Evolutionary conservation across 305 asterid species (phyloP).

Genomic region (Fraxinus dipetala): DNA sequence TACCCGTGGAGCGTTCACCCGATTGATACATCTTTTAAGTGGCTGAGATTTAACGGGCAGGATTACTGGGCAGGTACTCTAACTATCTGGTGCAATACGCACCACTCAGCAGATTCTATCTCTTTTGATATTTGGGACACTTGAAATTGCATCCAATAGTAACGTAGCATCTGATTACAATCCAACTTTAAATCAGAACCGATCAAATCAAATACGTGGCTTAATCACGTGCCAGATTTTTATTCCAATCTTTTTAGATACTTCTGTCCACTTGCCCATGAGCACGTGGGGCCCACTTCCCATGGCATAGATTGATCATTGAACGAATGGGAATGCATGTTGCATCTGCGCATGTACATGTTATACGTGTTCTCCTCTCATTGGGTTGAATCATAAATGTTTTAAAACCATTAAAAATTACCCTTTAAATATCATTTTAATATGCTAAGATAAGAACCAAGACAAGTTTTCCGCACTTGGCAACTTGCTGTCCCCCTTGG

Average conservation of each 20-base stretch:
- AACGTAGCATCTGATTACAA: not conserved
- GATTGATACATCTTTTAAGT: not conserved
- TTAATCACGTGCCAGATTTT: not conserved
- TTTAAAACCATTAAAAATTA: not conserved
- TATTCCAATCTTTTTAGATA: constrained; percentile 1
- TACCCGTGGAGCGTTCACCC: not conserved
- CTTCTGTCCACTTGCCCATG: not conserved
- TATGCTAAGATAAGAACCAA: not conserved
- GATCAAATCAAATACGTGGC: not conserved
- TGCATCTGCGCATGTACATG: not conserved
- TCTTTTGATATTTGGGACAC: not conserved
- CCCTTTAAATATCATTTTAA: not conserved
- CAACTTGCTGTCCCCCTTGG: not conserved
- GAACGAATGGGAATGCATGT: not conserved
- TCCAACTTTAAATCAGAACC: not conserved
- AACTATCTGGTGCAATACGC: not conserved
- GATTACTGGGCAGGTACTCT: not conserved
- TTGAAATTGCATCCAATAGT: not conserved
- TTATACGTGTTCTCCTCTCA: not conserved
- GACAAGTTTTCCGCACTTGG: not conserved
- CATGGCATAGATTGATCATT: not conserved
- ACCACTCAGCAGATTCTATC: not conserved
- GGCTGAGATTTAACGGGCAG: not conserved
- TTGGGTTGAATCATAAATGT: not conserved
- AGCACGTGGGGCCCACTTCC: not conserved